phyloP scores from a whole-genome alignment of 805 yeast species.

The Cyberlindnera maclurae region DNA sequence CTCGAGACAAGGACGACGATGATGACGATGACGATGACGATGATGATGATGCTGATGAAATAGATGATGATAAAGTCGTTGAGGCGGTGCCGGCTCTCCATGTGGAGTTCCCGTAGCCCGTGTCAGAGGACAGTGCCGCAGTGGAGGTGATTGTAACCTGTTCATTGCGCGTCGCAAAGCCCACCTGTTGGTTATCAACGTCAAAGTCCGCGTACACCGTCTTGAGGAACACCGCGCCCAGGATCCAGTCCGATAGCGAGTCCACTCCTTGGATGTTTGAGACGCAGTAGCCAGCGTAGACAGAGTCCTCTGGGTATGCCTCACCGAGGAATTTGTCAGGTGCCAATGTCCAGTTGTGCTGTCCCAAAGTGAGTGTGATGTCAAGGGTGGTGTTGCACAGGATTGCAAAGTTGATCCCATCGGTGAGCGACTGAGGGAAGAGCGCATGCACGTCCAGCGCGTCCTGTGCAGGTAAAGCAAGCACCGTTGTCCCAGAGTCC shows the following conservation, averaged over 20 bases:
- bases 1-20: background rate
- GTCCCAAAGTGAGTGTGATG: conserved; percentile 37
- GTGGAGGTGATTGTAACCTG: conserved; percentile 24
- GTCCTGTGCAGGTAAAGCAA: conserved; percentile 48
- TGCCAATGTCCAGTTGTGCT: conserved; percentile 36
- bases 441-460: conserved; percentile 47
- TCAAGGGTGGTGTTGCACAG: conserved; percentile 42
- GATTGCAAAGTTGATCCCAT: conserved; percentile 57
- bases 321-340: conserved; percentile 43
- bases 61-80: conserved; percentile 3
- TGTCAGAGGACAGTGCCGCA: conserved; percentile 8
- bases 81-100: background rate
- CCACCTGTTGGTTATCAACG: conserved; percentile 40
- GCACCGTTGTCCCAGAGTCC: conserved; percentile 63
- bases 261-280: conserved; percentile 57
- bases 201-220: conserved; percentile 53
- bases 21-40: background rate
- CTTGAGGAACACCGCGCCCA: conserved; percentile 57
- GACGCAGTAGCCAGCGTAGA: conserved; percentile 47
- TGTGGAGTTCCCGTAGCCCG: background rate
- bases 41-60: background rate
- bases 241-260: conserved; percentile 44
- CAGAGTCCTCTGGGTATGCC: conserved; percentile 30
- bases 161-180: conserved; percentile 41
- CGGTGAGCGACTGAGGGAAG: conserved; percentile 43